Evolutionary conservation across 352 stramenopile species (phyloP), one percentile per base, ranked within the genome.

Genomic region (Phytopythium kandeliae): DNA sequence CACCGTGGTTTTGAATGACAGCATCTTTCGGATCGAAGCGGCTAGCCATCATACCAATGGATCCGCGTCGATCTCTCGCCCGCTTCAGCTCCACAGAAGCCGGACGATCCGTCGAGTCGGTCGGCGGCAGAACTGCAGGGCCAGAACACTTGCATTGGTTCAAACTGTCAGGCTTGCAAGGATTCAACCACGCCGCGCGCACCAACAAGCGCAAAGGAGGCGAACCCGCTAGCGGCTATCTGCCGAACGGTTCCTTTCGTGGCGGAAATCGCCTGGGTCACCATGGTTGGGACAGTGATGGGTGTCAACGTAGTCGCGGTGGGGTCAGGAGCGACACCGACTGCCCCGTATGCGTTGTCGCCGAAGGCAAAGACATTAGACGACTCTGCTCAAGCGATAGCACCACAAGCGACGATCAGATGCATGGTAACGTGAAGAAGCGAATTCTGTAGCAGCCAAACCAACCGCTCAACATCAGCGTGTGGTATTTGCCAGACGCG

Each of bases 401-500:
- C 36, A 42, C 0, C 36, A 4, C 3, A 13, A 24, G 8, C 2
- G 7, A 2, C n/a, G 4, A 10, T 19, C 0, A 41, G 42, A 22
- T 12, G 8, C 9, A 51, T 2, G 17, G 17, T 4, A 26, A 28
- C n/a, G 36, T 5, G 22, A 26, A 56, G 17, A 6, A 6, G 13
- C 13, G 17, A 19, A 35, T 9, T 4, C 3, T 24, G 5, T 6
- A 40, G 11, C 22, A 28, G n/a, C 0, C 12, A 7, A 33, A n/a
- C 63, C 0, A 57, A 89, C 78, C 78, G 37, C 71, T 86, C 12
- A 89, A 63, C 48, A 92, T 67, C 12, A 92, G 54, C 4, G 78
- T 87, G 50, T 92, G 81, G 37, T 89, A 86, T 48, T 86, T 86
- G 15, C 81, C 78, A 0, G 78, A 92, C 9, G 74, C 62, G 34